Evolutionary conservation across 768 basidiomycete species (phyloP).

Genomic region (Russula emetica): DNA sequence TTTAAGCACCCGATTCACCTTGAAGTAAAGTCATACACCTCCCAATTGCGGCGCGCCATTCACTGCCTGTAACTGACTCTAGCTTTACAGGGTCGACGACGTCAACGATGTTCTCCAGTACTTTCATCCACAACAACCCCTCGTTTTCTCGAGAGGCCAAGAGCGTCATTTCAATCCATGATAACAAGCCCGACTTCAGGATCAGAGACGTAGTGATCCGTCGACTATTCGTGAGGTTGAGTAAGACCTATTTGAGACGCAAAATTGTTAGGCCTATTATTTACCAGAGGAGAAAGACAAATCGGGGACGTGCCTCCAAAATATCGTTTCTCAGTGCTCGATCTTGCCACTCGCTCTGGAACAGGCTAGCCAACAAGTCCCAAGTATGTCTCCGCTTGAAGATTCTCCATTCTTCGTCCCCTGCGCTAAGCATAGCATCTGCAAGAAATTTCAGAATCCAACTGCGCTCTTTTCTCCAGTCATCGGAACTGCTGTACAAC

Average conservation of each 20-base stretch:
- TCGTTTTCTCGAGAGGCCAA: slow-evolving; percentile 19
- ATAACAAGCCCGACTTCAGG: slow-evolving; percentile 63
- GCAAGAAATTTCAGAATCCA: slow-evolving; percentile 85
- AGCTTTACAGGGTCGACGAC: slow-evolving; percentile 49
- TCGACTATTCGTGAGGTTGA: slow-evolving; percentile 64
- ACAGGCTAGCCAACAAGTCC: slow-evolving; percentile 81
- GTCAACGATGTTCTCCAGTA: slow-evolving; percentile 36
- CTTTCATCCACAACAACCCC: slow-evolving; percentile 30
- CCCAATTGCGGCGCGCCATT: slow-evolving; percentile 55
- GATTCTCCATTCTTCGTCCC: slow-evolving; percentile 72
- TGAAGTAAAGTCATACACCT: slow-evolving; percentile 49
- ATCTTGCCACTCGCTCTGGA: slow-evolving; percentile 61
- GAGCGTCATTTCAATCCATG: slow-evolving; percentile 82
- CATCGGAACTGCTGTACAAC: slow-evolving; percentile 74
- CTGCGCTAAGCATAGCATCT: slow-evolving; percentile 64
- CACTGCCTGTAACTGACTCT: slow-evolving; percentile 49
- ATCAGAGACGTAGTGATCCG: slow-evolving; percentile 69
- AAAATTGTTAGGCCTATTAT: slow-evolving; percentile 3
- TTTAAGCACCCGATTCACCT: slow-evolving; percentile 29
- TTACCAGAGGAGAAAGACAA: neutral
- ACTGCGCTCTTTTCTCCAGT: slow-evolving; percentile 81
- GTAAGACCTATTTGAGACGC: slow-evolving; percentile 51
- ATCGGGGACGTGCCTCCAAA: slow-evolving; percentile 52
- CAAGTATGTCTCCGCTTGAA: slow-evolving; percentile 80
- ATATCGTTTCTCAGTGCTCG: slow-evolving; percentile 50